Evolutionary conservation across 225 moss, liverwort and hornwort genomes (phyloP), one percentile per base, ranked within the genome.

Genomic region (Bryoerythrophyllum caledonicum): DNA sequence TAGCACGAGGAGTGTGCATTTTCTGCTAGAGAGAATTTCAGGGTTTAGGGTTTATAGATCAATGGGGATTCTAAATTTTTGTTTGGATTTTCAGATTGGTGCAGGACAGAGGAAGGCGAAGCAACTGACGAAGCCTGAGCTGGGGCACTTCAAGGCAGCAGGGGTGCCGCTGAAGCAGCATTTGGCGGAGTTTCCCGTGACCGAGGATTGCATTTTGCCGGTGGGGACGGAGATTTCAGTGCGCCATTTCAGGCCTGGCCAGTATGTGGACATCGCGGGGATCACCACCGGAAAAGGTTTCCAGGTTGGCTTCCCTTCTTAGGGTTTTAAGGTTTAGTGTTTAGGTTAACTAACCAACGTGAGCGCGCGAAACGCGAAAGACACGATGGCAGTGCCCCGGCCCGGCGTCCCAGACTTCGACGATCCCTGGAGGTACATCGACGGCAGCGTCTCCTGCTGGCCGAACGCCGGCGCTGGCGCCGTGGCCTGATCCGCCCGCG

Each of bases 231-330:
- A 89, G 68, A 63, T 99, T 56, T 86, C 85, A 54, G 99, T 99
- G 15, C 90, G 99, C 2, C 99, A 99, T 80, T 99, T 99, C 81
- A 86, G 82, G 26, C 93, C 99, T 12, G 99, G 99, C 9, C 99
- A 99, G 71, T 95, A 89, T 26, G 84, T 99, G 66, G 99, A 99
- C 83, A 86, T 99, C 20, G 90, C 95, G 41, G 99, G 99, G 49
- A 95, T 88, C 57, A 95, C 95, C 28, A 89, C 89, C n/a, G 99
- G 99, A 68, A 99, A 99, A 79, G 99, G 99, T 73, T 99, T 99
- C 27, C 99, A 99, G 95, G 93, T 91, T 75, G 6, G 72, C 7
- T 10, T 67, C 55, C 11, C 35, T n/a, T n/a, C n/a, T n/a, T n/a
- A n/a, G n/a, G n/a, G n/a, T n/a, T n/a, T n/a, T n/a, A n/a, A n/a